A percentile compares a stretch with the other conserved stretches of the same genome.
Evolutionary conservation across 78 protist genomes (phyloP).

Genomic region (Fonticula alba): DNA sequence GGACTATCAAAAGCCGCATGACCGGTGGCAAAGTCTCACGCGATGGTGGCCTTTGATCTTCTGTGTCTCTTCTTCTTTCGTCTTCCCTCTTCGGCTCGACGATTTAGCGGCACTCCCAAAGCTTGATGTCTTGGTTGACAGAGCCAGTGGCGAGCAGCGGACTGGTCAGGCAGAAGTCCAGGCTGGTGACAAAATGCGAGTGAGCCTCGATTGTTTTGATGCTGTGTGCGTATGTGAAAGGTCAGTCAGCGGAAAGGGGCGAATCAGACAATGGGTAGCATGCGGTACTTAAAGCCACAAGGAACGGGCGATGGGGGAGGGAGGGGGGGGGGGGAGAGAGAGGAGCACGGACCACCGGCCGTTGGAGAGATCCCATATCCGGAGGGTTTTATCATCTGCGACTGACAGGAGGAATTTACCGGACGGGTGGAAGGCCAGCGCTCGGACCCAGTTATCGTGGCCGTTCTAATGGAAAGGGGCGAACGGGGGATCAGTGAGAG

Average conservation of each 20-base stretch:
- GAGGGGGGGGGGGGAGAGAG: not conserved
- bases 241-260: too few relatives aligned
- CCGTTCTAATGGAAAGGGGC: too few relatives aligned
- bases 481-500: not conserved
- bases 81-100: too few relatives aligned
- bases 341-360: not conserved
- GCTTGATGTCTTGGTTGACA: constrained; percentile 12
- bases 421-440: constrained; percentile 21
- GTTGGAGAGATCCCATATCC: constrained; percentile 4
- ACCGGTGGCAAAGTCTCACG: too few relatives aligned
- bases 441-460: constrained; percentile 49
- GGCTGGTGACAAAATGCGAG: constrained; percentile 8
- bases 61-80: too few relatives aligned
- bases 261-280: too few relatives aligned
- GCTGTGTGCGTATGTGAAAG: not conserved
- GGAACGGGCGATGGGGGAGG: not conserved
- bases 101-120: constrained; percentile 21
- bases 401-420: constrained; percentile 25
- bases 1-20: too few relatives aligned
- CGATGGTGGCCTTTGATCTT: too few relatives aligned
- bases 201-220: constrained; percentile 14
- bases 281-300: too few relatives aligned
- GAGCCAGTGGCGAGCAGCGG: constrained; percentile 12
- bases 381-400: constrained; percentile 26
- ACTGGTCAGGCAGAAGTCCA: not conserved